These are phyloP conservation scores for Senna siamea DNA, from an alignment of 306 rosid species.

Conservation along the genomic window DNA sequence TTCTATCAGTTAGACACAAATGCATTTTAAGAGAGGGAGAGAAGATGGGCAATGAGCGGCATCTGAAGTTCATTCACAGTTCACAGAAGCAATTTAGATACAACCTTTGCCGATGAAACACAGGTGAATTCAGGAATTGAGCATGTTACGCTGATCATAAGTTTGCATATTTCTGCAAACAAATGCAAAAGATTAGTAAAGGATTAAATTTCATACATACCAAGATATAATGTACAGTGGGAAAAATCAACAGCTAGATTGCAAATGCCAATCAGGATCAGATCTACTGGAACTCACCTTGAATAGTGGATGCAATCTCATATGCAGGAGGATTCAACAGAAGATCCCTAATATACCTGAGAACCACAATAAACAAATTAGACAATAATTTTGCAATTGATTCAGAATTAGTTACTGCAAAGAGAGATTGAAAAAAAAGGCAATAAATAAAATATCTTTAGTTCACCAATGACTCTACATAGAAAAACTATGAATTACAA, in stretches of 20 bases:
- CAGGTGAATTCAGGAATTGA: slow-evolving; percentile 96
- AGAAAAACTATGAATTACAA: background rate
- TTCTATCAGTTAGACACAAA: background rate
- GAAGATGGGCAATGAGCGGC: slow-evolving; percentile 20
- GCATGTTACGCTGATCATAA: slow-evolving; percentile 73
- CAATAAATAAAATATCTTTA: background rate
- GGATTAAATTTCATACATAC: slow-evolving; percentile 4
- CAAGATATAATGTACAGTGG: slow-evolving; percentile 14
- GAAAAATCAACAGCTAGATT: background rate
- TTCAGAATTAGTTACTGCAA: slow-evolving; percentile 15
- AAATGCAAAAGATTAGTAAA: slow-evolving; percentile 36
- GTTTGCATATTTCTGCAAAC: slow-evolving; percentile 83
- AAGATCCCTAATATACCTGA: slow-evolving; percentile 86
- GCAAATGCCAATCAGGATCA: slow-evolving; percentile 27
- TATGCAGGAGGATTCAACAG: slow-evolving; percentile 93
- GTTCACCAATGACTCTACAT: background rate
- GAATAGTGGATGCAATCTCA: slow-evolving; percentile 83
- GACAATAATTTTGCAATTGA: slow-evolving; percentile 10
- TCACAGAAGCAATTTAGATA: slow-evolving; percentile 40
- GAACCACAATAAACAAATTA: slow-evolving; percentile 35
- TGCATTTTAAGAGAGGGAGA: background rate
- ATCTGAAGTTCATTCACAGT: slow-evolving; percentile 20
- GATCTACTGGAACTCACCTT: slow-evolving; percentile 57
- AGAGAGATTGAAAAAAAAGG: slow-evolving; percentile 4
- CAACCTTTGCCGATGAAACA: slow-evolving; percentile 93